Evolutionary conservation across 495 filamentous ascomycete genomes (phyloP), one percentile per base, ranked within the genome.

Genomic region (Cladorrhinum samala): DNA sequence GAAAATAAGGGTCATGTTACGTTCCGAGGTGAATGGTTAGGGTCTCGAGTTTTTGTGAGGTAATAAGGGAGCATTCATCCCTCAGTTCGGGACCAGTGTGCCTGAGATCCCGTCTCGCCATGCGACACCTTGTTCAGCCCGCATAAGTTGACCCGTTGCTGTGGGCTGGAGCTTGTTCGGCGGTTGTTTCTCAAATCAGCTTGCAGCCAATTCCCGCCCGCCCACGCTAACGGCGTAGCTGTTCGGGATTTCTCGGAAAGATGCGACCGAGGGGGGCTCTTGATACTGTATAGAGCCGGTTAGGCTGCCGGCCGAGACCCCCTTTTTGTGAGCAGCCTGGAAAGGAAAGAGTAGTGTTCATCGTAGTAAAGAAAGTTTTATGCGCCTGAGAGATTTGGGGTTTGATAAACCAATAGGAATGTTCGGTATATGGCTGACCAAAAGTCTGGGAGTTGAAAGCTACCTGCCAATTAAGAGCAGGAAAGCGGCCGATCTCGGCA

Each of bases 241-340:
- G 13, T 9, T 60, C 63, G 63, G 63, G 41, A 60, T 38, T 60
- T 63, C 39, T 60, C 60, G 63, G 63, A 62, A 59, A 49, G 46
- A 50, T 20, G 33, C 18, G n/a, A 8, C 16, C 16, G 18, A 40
- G 48, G 18, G 36, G 20, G 48, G 33, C 17, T 37, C 17, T n/a
- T 9, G 27, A 46, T 39, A 39, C 53, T 18, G 16, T 19, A 51
- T 25, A 24, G 39, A 46, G 54, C 44, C 24, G 39, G 13, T 24
- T 23, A 16, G 49, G 21, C 49, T 13, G 20, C 17, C 38, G 48
- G 20, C 6, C 24, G 18, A n/a, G 20, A n/a, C 39, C 11, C 4
- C 30, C 14, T 37, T n/a, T n/a, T n/a, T n/a, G n/a, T n/a, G 23
- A 17, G 11, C 27, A 38, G 16, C 20, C 30, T 7, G 16, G n/a